These are phyloP conservation scores for Acaromyces ingoldii DNA, from an alignment of 1,284 basidiomycete genomes.

Conservation along the genomic window DNA sequence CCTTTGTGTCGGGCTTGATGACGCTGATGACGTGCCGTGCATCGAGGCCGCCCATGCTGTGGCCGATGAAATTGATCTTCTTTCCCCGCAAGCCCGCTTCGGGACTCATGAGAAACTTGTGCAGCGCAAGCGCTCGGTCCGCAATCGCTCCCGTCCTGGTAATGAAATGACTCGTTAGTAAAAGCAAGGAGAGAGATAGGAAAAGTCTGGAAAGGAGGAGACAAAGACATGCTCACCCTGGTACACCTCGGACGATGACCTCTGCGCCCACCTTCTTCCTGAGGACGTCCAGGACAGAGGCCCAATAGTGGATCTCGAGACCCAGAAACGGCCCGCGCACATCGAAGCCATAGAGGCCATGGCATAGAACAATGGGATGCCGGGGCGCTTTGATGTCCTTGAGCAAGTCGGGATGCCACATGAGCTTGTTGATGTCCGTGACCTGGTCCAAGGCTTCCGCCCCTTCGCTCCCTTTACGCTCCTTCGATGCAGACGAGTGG, in stretches of 20 bases:
- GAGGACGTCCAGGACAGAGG: slow-evolving; percentile 75
- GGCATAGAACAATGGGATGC: slow-evolving; percentile 87
- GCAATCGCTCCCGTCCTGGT: slow-evolving; percentile 82
- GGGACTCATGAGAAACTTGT: slow-evolving; percentile 64
- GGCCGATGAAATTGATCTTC: slow-evolving; percentile 85
- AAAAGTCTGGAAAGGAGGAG: too few species aligned
- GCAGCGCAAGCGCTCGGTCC: slow-evolving; percentile 72
- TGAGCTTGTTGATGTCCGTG: slow-evolving; percentile 30
- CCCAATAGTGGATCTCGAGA: slow-evolving; percentile 85
- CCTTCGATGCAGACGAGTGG: too few species aligned
- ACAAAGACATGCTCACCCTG: slow-evolving; percentile 69
- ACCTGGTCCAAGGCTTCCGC: too few species aligned
- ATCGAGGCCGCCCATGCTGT: slow-evolving; percentile 70
- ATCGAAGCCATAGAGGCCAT: slow-evolving; percentile 86
- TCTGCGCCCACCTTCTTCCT: slow-evolving; percentile 79
- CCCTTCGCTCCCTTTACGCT: too few species aligned
- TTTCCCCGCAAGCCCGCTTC: slow-evolving; percentile 62
- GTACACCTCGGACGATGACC: slow-evolving; percentile 91
- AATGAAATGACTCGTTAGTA: neutral
- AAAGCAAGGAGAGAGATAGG: neutral
- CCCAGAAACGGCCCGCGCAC: slow-evolving; percentile 69
- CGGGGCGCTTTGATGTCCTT: slow-evolving; percentile 69
- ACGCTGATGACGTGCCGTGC: slow-evolving; percentile 77
- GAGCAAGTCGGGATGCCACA: slow-evolving; percentile 29
- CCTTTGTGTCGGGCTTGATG: slow-evolving; percentile 62